Base-by-base conservation (phyloP, 73 alveolate genomes). In the Loxodes magnus region DNA sequence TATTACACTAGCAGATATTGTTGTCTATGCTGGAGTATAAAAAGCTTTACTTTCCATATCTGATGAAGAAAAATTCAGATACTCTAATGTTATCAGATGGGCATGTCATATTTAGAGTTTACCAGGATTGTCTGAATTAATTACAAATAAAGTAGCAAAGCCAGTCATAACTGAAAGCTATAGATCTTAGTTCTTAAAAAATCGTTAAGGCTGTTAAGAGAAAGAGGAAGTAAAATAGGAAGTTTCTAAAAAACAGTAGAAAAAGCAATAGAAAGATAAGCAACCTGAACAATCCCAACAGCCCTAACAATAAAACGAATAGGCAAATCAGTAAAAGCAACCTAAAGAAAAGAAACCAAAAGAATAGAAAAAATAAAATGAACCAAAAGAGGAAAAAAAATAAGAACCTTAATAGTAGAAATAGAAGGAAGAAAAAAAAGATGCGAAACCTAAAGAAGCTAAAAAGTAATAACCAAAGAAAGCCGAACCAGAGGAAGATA, bases 101-200 rank as follows among this genome's bases (percentile, higher is more conserved):
- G 59, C 59, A 25, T 46, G 43, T 10, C 59, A 46, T 46, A 25
- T 46, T n/a, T 9, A 12, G 59, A 10, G 26, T 19, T 24, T 46
- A 9, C 59, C 59, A 25, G 59, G 59, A 10, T 24, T 46, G 7
- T 10, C 7, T 25, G 59, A 46, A 17, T 5, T 6, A 2, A 1
- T 46, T 9, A n/a, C n/a, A n/a, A n/a, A n/a, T n/a, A n/a, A n/a
- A n/a, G n/a, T n/a, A n/a, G n/a, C n/a, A n/a, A n/a, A n/a, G n/a
- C n/a, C n/a, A n/a, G n/a, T n/a, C n/a, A n/a, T n/a, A n/a, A n/a
- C n/a, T n/a, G n/a, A n/a, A n/a, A n/a, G n/a, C n/a, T n/a, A n/a
- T n/a, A n/a, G n/a, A n/a, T n/a, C n/a, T n/a, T n/a, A n/a, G n/a
- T n/a, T n/a, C n/a, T n/a, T n/a, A n/a, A n/a, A n/a, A n/a, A n/a